Evolutionary conservation across 805 yeast species (phyloP).

Genomic region (Metschnikowia dekortorum): DNA sequence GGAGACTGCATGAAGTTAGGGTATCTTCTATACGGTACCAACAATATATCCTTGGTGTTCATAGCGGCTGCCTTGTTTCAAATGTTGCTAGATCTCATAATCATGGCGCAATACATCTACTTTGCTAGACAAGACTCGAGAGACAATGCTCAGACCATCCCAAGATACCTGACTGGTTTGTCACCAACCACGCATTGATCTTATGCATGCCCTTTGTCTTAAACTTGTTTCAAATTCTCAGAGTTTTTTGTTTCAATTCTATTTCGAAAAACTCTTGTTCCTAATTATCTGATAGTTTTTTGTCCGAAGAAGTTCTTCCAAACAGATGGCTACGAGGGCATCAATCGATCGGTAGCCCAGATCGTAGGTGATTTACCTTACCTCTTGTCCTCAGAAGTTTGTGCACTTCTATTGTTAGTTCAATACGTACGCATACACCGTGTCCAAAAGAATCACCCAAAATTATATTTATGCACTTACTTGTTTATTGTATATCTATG

Average conservation of each 20-base stretch:
- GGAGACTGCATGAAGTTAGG: slow-evolving; percentile 80
- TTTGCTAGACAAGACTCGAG: slow-evolving; percentile 36
- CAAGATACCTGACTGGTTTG: slow-evolving; percentile 7
- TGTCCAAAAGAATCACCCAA: neutral
- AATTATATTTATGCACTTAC: neutral
- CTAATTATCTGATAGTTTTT: no score
- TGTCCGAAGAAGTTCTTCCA: no score
- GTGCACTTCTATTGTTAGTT: no score
- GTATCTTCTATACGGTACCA: slow-evolving; percentile 72
- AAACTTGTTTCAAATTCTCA: neutral
- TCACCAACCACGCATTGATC: neutral
- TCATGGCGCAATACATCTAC: slow-evolving; percentile 68
- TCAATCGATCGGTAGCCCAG: no score
- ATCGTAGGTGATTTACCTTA: no score
- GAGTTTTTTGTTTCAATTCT: no score
- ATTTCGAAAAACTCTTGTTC: no score
- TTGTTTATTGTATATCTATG: slow-evolving; percentile 2
- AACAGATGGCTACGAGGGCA: no score
- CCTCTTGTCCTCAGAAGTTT: no score
- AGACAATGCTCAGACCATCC: slow-evolving; percentile 5
- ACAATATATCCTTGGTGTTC: slow-evolving; percentile 60
- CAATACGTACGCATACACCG: neutral
- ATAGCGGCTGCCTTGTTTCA: slow-evolving; percentile 72
- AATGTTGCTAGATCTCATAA: slow-evolving; percentile 66
- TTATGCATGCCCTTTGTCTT: neutral